phyloP scores from a whole-genome alignment of 1,284 basidiomycete species.

The Ustilago hordei region DNA sequence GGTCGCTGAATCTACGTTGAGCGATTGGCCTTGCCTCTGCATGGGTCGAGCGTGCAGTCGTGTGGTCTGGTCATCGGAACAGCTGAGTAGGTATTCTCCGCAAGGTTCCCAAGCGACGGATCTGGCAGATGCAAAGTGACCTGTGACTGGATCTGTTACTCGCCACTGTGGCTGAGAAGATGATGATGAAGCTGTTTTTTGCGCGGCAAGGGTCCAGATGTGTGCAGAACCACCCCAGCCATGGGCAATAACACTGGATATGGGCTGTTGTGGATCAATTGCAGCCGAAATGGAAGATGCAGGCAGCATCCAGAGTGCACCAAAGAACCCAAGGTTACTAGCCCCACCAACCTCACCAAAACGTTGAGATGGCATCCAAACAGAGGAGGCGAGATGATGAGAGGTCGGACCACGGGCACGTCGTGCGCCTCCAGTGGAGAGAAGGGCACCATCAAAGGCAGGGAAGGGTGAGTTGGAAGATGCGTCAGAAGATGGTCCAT shows the following conservation, averaged over 20 bases:
- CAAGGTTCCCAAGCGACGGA: slow-evolving; percentile 63
- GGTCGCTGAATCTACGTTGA: slow-evolving; percentile 15
- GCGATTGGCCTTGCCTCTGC: slow-evolving; percentile 16
- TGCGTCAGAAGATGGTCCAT: slow-evolving; percentile 10
- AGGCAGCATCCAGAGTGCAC: slow-evolving; percentile 59
- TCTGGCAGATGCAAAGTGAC: slow-evolving; percentile 60
- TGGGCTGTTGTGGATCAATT: background rate
- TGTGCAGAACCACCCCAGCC: slow-evolving; percentile 66
- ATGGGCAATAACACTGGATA: slow-evolving; percentile 56
- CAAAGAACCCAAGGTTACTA: slow-evolving; percentile 64
- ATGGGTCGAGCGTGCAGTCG: slow-evolving; percentile 57
- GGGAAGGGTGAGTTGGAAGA: slow-evolving; percentile 24
- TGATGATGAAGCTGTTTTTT: background rate
- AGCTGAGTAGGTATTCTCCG: slow-evolving; percentile 62
- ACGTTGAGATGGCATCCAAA: slow-evolving; percentile 65
- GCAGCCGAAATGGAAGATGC: background rate
- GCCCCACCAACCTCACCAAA: slow-evolving; percentile 67
- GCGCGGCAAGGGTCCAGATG: slow-evolving; percentile 46
- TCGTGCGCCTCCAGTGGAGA: slow-evolving; percentile 39
- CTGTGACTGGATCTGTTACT: slow-evolving; percentile 42
- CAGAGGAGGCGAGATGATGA: slow-evolving; percentile 46
- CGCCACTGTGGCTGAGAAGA: slow-evolving; percentile 24
- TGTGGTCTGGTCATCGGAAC: slow-evolving; percentile 63
- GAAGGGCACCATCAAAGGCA: slow-evolving; percentile 72
- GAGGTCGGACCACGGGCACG: slow-evolving; percentile 60